Conservation (phyloP, 352 stramenopile species). For the Pythium sukuiense region DNA sequence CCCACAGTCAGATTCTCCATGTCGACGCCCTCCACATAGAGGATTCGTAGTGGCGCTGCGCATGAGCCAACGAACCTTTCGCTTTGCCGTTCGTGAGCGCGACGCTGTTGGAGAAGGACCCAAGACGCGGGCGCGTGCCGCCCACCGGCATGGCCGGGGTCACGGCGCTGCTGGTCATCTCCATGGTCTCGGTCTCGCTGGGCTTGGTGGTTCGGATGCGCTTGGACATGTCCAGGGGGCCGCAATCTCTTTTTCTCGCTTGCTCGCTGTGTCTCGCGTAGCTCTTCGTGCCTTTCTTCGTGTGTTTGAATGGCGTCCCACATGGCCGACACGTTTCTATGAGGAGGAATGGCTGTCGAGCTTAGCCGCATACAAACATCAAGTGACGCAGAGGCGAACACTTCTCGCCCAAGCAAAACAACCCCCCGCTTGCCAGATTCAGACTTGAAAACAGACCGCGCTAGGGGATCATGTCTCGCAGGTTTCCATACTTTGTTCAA, state of each 20-base stretch:
- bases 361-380: slow-evolving; percentile 20
- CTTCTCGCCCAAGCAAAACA: slow-evolving; percentile 18
- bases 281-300: slow-evolving; percentile 12
- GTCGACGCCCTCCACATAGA: background rate
- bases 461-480: slow-evolving; percentile 23
- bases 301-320: slow-evolving; percentile 30
- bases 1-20: background rate
- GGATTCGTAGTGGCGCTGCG: no score
- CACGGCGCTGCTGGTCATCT: slow-evolving; percentile 25
- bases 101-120: background rate
- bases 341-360: slow-evolving; percentile 13
- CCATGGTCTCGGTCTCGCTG: slow-evolving; percentile 19
- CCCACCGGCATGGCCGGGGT: slow-evolving; percentile 70
- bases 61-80: background rate
- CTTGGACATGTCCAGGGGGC: slow-evolving; percentile 50
- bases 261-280: background rate
- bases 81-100: slow-evolving; percentile 5
- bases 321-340: slow-evolving; percentile 20
- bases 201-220: slow-evolving; percentile 46
- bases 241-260: background rate
- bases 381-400: slow-evolving; percentile 11
- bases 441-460: slow-evolving; percentile 13
- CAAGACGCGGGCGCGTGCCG: slow-evolving; percentile 12
- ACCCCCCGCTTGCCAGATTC: slow-evolving; percentile 18
- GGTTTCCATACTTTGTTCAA: slow-evolving; percentile 23